Evolutionary conservation across 1,139 yeast genomes (phyloP).

Genomic region (Torulaspora pretoriensis): DNA sequence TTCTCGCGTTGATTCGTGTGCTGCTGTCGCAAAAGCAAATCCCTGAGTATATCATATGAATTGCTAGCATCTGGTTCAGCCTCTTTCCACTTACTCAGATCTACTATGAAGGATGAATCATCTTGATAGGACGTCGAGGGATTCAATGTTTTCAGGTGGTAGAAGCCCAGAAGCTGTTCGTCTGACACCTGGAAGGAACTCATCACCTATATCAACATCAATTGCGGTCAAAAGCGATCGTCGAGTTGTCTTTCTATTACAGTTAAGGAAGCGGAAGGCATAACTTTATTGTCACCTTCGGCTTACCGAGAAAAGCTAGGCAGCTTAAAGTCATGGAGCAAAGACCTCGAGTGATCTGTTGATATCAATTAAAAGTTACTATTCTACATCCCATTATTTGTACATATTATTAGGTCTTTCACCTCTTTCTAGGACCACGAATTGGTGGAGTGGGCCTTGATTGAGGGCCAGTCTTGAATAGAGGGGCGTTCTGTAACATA

Average conservation of each 20-base stretch:
- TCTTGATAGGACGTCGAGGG: constrained; percentile 40
- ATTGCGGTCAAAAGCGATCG: neutral
- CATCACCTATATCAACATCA: constrained; percentile 11
- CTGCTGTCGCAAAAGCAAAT: constrained; percentile 29
- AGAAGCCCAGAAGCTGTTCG: constrained; percentile 38
- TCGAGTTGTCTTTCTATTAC: neutral
- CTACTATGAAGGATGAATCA: constrained; percentile 33
- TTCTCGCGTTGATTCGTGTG: constrained; percentile 21
- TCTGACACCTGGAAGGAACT: constrained; percentile 30
- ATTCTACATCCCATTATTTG: neutral
- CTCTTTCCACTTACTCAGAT: constrained; percentile 32
- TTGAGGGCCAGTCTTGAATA: constrained; percentile 65
- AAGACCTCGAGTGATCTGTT: neutral
- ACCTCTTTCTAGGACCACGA: constrained; percentile 53
- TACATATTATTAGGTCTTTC: constrained; percentile 2
- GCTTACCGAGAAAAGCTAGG: neutral
- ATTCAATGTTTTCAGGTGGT: constrained; percentile 40
- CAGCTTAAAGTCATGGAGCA: too few relatives aligned
- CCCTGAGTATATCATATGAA: constrained; percentile 38
- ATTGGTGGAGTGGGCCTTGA: constrained; percentile 66
- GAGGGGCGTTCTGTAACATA: constrained; percentile 79
- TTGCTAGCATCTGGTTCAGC: constrained; percentile 34
- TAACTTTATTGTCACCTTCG: neutral
- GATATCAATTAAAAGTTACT: neutral
- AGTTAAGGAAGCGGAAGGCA: neutral